These are phyloP conservation scores for Leishmania braziliensis DNA, from an alignment of 208 protist genomes.

Conservation along the genomic window DNA sequence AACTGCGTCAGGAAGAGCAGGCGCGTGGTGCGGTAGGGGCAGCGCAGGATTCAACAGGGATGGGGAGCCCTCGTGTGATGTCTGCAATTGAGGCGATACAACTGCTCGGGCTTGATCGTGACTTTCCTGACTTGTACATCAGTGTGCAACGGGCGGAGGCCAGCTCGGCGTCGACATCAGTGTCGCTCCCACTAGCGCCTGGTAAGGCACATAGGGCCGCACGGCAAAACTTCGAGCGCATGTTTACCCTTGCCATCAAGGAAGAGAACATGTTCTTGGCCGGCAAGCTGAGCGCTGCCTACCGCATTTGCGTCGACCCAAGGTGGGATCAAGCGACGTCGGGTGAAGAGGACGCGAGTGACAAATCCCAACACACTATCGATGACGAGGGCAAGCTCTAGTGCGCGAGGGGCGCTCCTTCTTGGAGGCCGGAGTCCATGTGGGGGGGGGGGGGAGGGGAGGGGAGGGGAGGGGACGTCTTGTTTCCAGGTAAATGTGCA, in stretches of 20 bases:
- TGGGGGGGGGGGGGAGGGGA: neutral
- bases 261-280: constrained; percentile 71
- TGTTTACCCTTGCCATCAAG: constrained; percentile 62
- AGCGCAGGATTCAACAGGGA: constrained; percentile 6
- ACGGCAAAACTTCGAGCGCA: constrained; percentile 59
- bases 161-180: neutral
- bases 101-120: constrained; percentile 67
- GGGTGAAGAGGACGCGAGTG: constrained; percentile 1
- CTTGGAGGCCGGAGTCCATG: neutral
- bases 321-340: constrained; percentile 51
- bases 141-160: constrained; percentile 16
- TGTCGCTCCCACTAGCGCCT: constrained; percentile 33
- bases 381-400: neutral
- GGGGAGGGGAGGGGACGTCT: neutral
- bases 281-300: constrained; percentile 82
- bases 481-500: neutral
- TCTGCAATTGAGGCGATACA: constrained; percentile 64
- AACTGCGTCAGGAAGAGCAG: constrained; percentile 34
- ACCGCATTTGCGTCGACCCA: constrained; percentile 73
- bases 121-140: constrained; percentile 20
- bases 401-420: constrained; percentile 1
- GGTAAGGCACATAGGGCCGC: constrained; percentile 45
- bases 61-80: constrained; percentile 34
- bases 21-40: neutral
- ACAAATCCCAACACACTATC: neutral